Percentiles rank a stretch among this genome's conserved stretches.
Evolutionary conservation across 2,329 filamentous ascomycete species (phyloP).

Genomic region (Cladophialophora exuberans): DNA sequence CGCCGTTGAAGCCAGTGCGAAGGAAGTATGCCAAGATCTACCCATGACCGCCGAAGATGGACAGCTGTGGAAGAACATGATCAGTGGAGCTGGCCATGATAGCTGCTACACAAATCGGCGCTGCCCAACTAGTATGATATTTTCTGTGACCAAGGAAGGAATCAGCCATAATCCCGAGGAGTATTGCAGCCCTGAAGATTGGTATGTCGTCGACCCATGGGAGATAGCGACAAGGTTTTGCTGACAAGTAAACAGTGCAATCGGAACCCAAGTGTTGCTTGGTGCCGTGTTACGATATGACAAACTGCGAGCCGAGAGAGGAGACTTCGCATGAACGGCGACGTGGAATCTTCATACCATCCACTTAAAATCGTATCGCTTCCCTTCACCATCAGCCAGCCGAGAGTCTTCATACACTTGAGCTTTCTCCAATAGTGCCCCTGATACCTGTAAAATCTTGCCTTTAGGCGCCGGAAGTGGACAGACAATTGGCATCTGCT

Average conservation of each 20-base stretch:
- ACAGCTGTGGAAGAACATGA: constrained; percentile 53
- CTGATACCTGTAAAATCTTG: no score
- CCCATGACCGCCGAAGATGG: constrained; percentile 46
- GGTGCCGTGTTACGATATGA: constrained; percentile 49
- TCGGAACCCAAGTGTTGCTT: constrained; percentile 32
- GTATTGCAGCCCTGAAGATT: constrained; percentile 64
- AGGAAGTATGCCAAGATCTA: constrained; percentile 52
- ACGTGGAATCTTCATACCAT: neutral
- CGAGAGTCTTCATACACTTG: no score
- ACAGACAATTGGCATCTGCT: no score
- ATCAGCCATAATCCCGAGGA: constrained; percentile 68
- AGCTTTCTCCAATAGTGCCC: no score
- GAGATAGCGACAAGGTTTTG: neutral
- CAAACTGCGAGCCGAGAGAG: constrained; percentile 28
- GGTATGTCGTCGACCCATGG: constrained; percentile 21
- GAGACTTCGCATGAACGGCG: constrained; percentile 24
- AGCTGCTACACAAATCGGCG: constrained; percentile 64
- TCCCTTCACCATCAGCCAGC: no score
- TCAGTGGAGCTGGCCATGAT: constrained; percentile 67
- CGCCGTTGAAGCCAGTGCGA: constrained; percentile 65
- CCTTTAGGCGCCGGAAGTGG: no score
- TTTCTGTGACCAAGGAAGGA: constrained; percentile 67
- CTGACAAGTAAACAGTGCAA: constrained; percentile 35
- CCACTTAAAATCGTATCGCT: neutral
- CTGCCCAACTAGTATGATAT: constrained; percentile 69